These are phyloP conservation scores for Yarrowia deformans DNA, from an alignment of 805 yeast species.

Conservation along the genomic window DNA sequence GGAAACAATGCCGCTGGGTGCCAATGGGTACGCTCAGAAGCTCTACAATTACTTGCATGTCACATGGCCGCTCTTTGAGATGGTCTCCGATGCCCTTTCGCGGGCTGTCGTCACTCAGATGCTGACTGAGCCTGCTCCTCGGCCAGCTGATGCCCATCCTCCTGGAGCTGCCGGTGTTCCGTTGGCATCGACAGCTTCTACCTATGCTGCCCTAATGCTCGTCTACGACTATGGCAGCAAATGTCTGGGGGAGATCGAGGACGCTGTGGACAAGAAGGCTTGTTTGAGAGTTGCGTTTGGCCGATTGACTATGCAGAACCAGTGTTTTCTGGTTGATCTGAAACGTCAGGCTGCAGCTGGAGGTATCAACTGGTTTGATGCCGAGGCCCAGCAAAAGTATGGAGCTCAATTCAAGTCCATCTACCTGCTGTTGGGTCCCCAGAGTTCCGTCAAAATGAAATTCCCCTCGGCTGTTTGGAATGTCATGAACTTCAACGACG, in stretches of 20 bases:
- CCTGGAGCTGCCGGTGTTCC: slow-evolving; percentile 26
- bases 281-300: slow-evolving; percentile 16
- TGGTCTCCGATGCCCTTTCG: slow-evolving; percentile 26
- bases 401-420: slow-evolving; percentile 32
- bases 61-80: slow-evolving; percentile 34
- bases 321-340: slow-evolving; percentile 27
- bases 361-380: slow-evolving; percentile 35
- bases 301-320: slow-evolving; percentile 32
- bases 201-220: slow-evolving; percentile 27
- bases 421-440: slow-evolving; percentile 25
- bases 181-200: slow-evolving; percentile 15
- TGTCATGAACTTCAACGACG: slow-evolving; percentile 38
- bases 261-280: slow-evolving; percentile 20
- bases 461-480: slow-evolving; percentile 28
- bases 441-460: slow-evolving; percentile 32
- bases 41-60: slow-evolving; percentile 35
- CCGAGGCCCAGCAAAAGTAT: slow-evolving; percentile 31
- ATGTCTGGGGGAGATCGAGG: slow-evolving; percentile 25
- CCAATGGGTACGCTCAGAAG: slow-evolving; percentile 23
- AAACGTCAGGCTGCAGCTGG: slow-evolving; percentile 27
- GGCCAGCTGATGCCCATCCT: slow-evolving; percentile 20
- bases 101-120: slow-evolving; percentile 26
- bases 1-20: slow-evolving; percentile 25
- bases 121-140: slow-evolving; percentile 32
- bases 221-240: slow-evolving; percentile 34